Conservation (phyloP, 352 stramenopile species). For the Lagenidium giganteum region DNA sequence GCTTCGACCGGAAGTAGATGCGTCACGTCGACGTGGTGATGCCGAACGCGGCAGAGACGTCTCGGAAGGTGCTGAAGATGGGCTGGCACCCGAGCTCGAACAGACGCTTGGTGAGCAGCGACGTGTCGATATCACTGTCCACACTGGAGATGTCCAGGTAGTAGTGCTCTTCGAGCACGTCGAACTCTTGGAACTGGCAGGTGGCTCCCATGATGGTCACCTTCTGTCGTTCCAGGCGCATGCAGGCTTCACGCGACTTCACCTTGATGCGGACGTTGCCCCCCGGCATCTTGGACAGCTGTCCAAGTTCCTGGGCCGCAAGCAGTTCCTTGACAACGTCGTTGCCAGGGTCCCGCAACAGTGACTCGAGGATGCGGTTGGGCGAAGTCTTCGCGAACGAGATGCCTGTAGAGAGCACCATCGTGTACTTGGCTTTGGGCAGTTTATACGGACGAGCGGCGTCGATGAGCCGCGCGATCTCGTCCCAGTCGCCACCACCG, state of each 20-base stretch:
- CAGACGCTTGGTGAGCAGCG: neutral
- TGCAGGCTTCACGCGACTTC: neutral
- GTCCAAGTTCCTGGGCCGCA: neutral
- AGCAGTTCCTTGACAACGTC: slow-evolving; percentile 1
- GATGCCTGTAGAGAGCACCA: slow-evolving; percentile 1
- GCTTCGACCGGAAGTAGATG: slow-evolving; percentile 1
- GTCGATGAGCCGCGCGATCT: neutral
- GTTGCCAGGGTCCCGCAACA: slow-evolving; percentile 3
- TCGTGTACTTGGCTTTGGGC: neutral
- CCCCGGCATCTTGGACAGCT: slow-evolving; percentile 2
- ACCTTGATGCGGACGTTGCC: slow-evolving; percentile 4
- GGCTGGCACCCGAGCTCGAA: slow-evolving; percentile 5
- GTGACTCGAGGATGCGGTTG: slow-evolving; percentile 2
- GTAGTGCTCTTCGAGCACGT: slow-evolving; percentile 6
- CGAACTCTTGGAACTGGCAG: slow-evolving; percentile 8
- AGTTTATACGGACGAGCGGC: slow-evolving; percentile 1
- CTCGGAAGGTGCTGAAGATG: slow-evolving; percentile 13
- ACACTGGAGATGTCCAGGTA: slow-evolving; percentile 8
- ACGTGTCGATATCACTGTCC: neutral
- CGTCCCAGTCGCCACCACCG: neutral
- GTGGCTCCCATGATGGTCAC: slow-evolving; percentile 4
- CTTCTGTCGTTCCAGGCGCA: slow-evolving; percentile 1
- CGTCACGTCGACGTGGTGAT: slow-evolving; percentile 5
- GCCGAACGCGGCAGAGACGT: slow-evolving; percentile 6
- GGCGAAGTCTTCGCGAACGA: slow-evolving; percentile 4